Conservation (phyloP, 176 grass and related monocot species). For the Oryza punctata region DNA sequence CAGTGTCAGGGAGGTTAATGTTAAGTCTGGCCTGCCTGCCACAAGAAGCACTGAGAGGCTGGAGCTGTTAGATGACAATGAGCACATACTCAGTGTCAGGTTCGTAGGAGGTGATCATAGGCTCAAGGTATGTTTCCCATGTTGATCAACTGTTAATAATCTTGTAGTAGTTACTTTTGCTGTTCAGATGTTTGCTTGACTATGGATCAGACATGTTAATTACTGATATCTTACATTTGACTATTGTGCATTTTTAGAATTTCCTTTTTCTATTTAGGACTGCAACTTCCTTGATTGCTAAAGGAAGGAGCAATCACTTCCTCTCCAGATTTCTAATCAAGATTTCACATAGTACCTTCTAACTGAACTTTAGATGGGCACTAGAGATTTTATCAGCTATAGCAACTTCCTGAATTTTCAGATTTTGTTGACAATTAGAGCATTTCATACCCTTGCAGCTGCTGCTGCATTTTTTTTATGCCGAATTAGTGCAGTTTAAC, state of each 20-base stretch:
- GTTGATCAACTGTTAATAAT: conserved; percentile 13
- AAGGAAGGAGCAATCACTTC: neutral
- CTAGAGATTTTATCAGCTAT: neutral
- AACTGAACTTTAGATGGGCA: neutral
- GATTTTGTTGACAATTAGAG: neutral
- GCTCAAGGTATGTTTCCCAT: conserved; percentile 62
- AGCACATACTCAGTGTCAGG: conserved; percentile 86
- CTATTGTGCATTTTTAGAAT: neutral
- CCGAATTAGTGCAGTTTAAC: neutral
- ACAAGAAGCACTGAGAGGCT: conserved; percentile 86
- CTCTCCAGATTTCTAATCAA: neutral
- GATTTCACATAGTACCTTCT: neutral
- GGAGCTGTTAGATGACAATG: conserved; percentile 82
- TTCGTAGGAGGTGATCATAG: conserved; percentile 92
- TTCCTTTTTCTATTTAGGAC: neutral
- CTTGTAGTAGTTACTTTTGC: neutral
- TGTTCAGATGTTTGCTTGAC: conserved; percentile 7
- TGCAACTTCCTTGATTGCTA: neutral
- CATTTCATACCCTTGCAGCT: neutral
- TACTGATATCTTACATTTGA: neutral
- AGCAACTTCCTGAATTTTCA: neutral
- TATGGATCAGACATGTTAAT: conserved; percentile 3
- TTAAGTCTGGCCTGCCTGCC: conserved; percentile 88
- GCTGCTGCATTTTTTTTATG: conserved; percentile 4
- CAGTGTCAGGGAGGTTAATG: conserved; percentile 89